Percentiles rank a stretch among this genome's conserved stretches.
phyloP scores from a whole-genome alignment of 495 filamentous ascomycete species.

The Tirmania nivea region DNA sequence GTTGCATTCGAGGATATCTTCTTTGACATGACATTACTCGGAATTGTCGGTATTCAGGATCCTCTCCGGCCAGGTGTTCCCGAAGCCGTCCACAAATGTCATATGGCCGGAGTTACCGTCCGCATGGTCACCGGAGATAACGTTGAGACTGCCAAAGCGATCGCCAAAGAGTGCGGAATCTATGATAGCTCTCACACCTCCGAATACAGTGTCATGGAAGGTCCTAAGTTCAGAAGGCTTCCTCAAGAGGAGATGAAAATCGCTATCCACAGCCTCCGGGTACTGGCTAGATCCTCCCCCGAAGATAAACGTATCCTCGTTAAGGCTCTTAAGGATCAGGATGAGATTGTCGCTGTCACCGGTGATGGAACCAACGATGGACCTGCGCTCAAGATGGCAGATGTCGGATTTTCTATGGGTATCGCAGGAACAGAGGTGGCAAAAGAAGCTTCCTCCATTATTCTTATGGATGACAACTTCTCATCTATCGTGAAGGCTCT shows the following conservation, averaged over 20 bases:
- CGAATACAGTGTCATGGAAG: slow-evolving; percentile 61
- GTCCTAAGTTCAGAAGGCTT: slow-evolving; percentile 60
- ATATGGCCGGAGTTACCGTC: slow-evolving; percentile 57
- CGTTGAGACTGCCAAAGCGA: slow-evolving; percentile 56
- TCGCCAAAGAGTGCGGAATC: slow-evolving; percentile 67
- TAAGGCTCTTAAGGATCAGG: slow-evolving; percentile 45
- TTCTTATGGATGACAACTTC: slow-evolving; percentile 85
- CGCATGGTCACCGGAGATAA: slow-evolving; percentile 91
- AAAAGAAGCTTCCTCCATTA: slow-evolving; percentile 80
- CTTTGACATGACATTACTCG: slow-evolving; percentile 53
- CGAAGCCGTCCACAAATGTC: slow-evolving; percentile 50
- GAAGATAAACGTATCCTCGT: slow-evolving; percentile 75
- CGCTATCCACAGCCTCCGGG: slow-evolving; percentile 52
- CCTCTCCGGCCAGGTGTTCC: slow-evolving; percentile 62
- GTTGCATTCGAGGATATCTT: slow-evolving; percentile 63
- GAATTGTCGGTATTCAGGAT: slow-evolving; percentile 73
- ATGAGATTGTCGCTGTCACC: slow-evolving; percentile 69
- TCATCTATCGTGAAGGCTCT: slow-evolving; percentile 69
- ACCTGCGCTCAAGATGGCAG: slow-evolving; percentile 62
- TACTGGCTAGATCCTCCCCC: slow-evolving; percentile 67
- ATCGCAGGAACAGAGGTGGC: slow-evolving; percentile 83
- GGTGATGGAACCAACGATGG: slow-evolving; percentile 85
- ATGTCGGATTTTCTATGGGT: slow-evolving; percentile 86
- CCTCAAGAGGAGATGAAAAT: slow-evolving; percentile 47
- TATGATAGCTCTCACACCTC: slow-evolving; percentile 27